Base-by-base conservation (phyloP, 768 basidiomycete species). In the Pilatotrama ljubarskyi region DNA sequence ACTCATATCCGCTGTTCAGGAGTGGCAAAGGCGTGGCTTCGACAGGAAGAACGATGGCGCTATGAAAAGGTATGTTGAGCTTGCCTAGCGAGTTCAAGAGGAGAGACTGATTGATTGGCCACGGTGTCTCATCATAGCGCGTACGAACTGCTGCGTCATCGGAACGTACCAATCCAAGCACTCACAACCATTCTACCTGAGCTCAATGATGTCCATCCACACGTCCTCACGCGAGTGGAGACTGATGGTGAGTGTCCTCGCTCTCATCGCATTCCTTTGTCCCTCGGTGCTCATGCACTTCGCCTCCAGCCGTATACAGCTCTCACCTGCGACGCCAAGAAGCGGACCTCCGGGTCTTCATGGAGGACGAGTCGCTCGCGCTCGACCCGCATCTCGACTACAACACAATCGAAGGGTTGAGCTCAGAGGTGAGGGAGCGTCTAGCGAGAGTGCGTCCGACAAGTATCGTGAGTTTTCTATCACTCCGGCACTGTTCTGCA, bases 351-450 rank as follows among this genome's bases (percentile, higher is more conserved):
- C 80, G 80, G 1, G 77, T 81, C 13, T 95, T 95, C 74, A 76
- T 84, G 66, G 81, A 85, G 53, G 92, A 95, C 59, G 93, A 95
- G 69, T 78, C 81, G 14, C 78, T 95, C 20, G 44, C 78, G 24
- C 81, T 95, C 22, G 85, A 91, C 65, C 81, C 86, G 0, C 66
- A 80, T 32, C 80, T 94, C 74, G 86, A 95, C 69, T 96, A 94
- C 66, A 67, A 73, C 1, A 52, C 70, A 4, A 78, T 96, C 0
- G 72, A 75, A 1, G 91, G 91, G 0, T 73, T 96, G 59, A 93
- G 91, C 66, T 80, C 80, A 17, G 94, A 95, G 70, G 84, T 92
- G 11, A 78, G 78, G 61, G 87, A 93, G 67, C 77, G 85, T 41
- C 72, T 96, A 35, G 76, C 73, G 43, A 73, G 67, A 4, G 81